Evolutionary conservation across 192 early-diverging fungal genomes (phyloP).

Genomic region (Backusella westeae): DNA sequence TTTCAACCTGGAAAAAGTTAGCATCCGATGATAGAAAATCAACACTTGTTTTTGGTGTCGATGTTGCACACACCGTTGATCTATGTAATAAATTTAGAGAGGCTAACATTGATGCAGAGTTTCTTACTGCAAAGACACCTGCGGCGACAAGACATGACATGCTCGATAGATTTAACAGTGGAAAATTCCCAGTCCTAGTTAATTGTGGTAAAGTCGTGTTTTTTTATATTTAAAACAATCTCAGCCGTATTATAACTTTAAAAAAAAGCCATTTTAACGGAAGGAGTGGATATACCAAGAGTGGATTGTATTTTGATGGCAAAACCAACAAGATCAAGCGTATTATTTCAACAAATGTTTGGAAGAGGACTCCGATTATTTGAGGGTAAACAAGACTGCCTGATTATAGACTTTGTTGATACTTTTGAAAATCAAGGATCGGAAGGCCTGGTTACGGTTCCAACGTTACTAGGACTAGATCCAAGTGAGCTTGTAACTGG

Average conservation of each 20-base stretch:
- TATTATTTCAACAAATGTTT: conserved; percentile 94
- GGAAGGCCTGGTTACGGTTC: conserved; percentile 60
- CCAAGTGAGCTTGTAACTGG: conserved; percentile 30
- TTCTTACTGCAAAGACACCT: conserved; percentile 56
- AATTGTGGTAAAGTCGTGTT: conserved; percentile 71
- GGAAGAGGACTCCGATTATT: conserved; percentile 82
- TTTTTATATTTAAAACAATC: not conserved
- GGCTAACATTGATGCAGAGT: conserved; percentile 47
- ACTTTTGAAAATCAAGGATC: conserved; percentile 44
- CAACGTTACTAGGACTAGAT: conserved; percentile 80
- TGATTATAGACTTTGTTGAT: conserved; percentile 88
- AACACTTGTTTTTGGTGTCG: conserved; percentile 87
- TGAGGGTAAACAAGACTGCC: conserved; percentile 69
- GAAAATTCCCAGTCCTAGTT: conserved; percentile 73
- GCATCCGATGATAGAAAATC: conserved; percentile 51
- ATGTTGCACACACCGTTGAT: conserved; percentile 70
- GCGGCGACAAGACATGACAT: conserved; percentile 51
- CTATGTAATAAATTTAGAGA: conserved; percentile 56
- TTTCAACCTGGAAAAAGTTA: conserved; percentile 59
- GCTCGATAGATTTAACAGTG: conserved; percentile 58
- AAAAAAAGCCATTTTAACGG: conserved; percentile 54
- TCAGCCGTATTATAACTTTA: not conserved
- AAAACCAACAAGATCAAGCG: conserved; percentile 79
- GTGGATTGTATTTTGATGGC: conserved; percentile 90
- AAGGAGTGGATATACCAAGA: conserved; percentile 77